Percentiles rank a stretch among this genome's conserved stretches.
phyloP scores from a whole-genome alignment of 2,329 filamentous ascomycete genomes.

The Septoria linicola region DNA sequence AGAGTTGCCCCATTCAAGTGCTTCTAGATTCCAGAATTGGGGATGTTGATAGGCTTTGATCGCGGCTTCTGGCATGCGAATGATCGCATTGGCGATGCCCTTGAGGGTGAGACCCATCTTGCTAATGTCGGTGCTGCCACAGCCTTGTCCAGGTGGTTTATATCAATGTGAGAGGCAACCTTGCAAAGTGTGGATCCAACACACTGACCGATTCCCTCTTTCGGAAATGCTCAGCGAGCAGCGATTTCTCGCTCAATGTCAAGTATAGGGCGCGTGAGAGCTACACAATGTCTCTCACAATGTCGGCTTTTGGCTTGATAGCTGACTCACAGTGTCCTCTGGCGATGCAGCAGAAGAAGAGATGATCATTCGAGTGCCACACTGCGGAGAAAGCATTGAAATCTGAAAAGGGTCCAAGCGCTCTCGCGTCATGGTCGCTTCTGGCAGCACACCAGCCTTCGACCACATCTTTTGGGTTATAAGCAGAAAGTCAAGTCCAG shows the following conservation, averaged over 20 bases:
- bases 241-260: conserved; percentile 1
- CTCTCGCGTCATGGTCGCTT: not conserved
- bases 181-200: not conserved
- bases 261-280: not conserved
- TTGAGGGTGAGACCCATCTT: conserved; percentile 1
- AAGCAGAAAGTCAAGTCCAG: no score
- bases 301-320: no score
- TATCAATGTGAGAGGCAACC: not conserved
- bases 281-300: not conserved
- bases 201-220: not conserved
- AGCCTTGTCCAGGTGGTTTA: not conserved
- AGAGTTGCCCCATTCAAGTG: conserved; percentile 14
- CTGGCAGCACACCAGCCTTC: not conserved
- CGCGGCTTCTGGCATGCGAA: conserved; percentile 5
- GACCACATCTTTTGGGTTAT: no score
- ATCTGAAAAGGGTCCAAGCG: not conserved
- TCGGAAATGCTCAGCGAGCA: conserved; percentile 4
- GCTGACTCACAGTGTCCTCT: no score
- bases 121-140: not conserved
- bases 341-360: not conserved
- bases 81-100: conserved; percentile 2
- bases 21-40: conserved; percentile 5
- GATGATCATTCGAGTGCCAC: not conserved
- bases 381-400: conserved; percentile 7
- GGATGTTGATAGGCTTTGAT: not conserved